Conservation (phyloP, 2,329 filamentous ascomycete species). For the Paraphaeosphaeria minitans region DNA sequence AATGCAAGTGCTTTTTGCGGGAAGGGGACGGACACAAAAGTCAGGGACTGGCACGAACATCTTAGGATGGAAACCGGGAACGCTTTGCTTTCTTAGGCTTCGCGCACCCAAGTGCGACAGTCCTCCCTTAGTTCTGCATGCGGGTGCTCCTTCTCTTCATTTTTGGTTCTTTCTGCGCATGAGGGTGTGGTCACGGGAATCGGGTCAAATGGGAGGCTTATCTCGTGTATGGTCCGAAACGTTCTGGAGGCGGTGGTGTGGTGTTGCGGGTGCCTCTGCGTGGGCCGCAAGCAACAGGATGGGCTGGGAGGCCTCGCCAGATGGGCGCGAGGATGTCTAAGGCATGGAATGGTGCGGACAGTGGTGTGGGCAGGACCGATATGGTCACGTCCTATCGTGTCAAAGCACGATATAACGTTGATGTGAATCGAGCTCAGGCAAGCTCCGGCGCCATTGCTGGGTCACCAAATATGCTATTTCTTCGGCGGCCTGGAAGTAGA, state of each 20-base stretch:
- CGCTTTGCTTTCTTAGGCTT: slow-evolving; percentile 27
- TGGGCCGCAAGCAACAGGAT: background rate
- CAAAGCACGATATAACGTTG: slow-evolving; percentile 6
- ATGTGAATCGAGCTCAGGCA: slow-evolving; percentile 12
- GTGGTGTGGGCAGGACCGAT: slow-evolving; percentile 13
- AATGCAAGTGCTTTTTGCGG: slow-evolving; percentile 30
- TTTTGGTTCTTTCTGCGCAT: slow-evolving; percentile 17
- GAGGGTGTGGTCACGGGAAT: slow-evolving; percentile 1
- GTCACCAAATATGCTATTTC: slow-evolving; percentile 27
- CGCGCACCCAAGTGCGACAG: slow-evolving; percentile 35
- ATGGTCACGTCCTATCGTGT: background rate
- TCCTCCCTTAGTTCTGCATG: slow-evolving; percentile 35
- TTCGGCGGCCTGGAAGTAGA: slow-evolving; percentile 27
- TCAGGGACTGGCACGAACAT: slow-evolving; percentile 36
- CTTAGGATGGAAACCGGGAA: slow-evolving; percentile 28
- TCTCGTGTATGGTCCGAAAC: slow-evolving; percentile 1
- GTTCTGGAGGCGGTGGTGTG: background rate
- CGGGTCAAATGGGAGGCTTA: slow-evolving; percentile 4
- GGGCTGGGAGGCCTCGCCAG: background rate
- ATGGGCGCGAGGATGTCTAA: background rate
- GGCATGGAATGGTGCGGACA: background rate
- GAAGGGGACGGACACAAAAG: slow-evolving; percentile 36
- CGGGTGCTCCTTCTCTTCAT: slow-evolving; percentile 26
- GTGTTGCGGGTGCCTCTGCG: background rate
- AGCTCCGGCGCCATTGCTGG: slow-evolving; percentile 19